These are phyloP conservation scores for Eucalyptus guilfoylei DNA, from an alignment of 345 rosid species.

Conservation along the genomic window DNA sequence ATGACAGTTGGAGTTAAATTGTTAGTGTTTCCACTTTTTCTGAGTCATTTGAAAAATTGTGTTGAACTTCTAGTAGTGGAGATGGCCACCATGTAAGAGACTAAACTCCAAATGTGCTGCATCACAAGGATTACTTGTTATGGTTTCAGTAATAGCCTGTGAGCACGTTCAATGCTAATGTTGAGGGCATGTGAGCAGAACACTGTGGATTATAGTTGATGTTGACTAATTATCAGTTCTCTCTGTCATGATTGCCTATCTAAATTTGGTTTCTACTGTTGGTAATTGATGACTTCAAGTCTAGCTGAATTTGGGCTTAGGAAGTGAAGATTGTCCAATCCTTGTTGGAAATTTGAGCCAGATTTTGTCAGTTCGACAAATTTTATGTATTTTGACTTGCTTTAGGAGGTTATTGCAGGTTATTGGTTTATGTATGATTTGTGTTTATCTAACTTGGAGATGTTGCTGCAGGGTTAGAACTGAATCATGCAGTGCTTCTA, in stretches of 20 bases:
- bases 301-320: neutral
- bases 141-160: neutral
- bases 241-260: neutral
- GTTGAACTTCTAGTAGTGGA: neutral
- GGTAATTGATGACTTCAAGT: neutral
- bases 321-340: neutral
- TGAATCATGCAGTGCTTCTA: neutral
- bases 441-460: neutral
- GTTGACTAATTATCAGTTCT: neutral
- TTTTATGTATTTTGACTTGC: neutral
- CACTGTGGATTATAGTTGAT: neutral
- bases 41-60: neutral
- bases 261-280: neutral
- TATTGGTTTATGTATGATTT: neutral
- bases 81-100: neutral
- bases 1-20: neutral
- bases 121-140: neutral
- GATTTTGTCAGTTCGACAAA: neutral
- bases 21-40: neutral
- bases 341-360: neutral
- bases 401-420: neutral
- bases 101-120: neutral
- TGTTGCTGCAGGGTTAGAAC: neutral
- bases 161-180: neutral
- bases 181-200: neutral